These are phyloP conservation scores for Blastobotrys malaysiensis DNA, from an alignment of 1,139 yeast species.

Conservation along the genomic window DNA sequence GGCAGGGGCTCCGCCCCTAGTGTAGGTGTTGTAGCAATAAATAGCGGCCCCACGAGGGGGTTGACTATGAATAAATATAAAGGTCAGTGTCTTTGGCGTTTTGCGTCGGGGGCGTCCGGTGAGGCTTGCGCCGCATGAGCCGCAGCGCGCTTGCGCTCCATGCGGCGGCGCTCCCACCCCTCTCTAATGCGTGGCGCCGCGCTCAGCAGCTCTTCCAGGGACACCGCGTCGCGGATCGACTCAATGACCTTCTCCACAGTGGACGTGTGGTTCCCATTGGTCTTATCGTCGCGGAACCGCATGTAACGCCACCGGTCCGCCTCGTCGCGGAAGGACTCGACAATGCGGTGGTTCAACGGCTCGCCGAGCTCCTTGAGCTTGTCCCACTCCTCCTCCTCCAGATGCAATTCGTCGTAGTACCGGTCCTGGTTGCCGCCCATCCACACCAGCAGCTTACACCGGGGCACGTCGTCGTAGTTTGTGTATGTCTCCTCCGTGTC, in stretches of 20 bases:
- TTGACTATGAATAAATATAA: too few species aligned
- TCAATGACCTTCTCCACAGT: conserved; percentile 78
- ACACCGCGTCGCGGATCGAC: conserved; percentile 82
- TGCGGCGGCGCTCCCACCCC: conserved; percentile 35
- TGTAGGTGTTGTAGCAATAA: background rate
- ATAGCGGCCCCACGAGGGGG: too few species aligned
- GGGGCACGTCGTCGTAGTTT: conserved; percentile 80
- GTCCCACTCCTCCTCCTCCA: conserved; percentile 79
- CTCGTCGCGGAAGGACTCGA: conserved; percentile 66
- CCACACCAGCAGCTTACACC: conserved; percentile 66
- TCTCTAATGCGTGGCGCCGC: conserved; percentile 42
- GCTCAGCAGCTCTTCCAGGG: conserved; percentile 63
- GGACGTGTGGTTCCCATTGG: conserved; percentile 75
- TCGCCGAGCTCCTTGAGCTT: conserved; percentile 60
- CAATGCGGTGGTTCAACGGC: conserved; percentile 87
- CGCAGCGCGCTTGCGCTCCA: background rate
- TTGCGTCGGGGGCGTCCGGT: background rate
- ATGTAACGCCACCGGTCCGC: conserved; percentile 74
- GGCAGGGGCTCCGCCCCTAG: too few species aligned
- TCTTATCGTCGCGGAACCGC: conserved; percentile 89
- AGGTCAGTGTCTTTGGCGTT: background rate
- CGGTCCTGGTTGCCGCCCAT: conserved; percentile 65
- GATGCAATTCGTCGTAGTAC: conserved; percentile 57
- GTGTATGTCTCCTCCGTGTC: conserved; percentile 64
- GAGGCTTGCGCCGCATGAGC: conserved; percentile 1